Percentiles rank a stretch among this genome's conserved stretches.
These are phyloP conservation scores for Mycena belliarum DNA, from an alignment of 768 basidiomycete genomes.

Conservation along the genomic window DNA sequence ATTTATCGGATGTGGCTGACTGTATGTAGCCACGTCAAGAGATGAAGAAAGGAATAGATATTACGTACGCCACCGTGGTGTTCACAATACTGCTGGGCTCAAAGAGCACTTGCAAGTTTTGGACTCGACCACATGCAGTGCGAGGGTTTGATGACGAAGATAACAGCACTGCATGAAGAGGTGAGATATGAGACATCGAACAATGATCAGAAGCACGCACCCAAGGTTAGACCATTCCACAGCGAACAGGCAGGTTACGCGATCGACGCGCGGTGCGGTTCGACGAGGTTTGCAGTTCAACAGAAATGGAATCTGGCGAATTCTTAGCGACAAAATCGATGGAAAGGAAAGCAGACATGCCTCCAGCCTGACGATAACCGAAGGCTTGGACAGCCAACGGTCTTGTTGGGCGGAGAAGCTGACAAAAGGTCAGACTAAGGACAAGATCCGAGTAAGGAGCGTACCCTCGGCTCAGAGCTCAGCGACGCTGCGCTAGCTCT, in stretches of 20 bases:
- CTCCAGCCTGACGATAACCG: background rate
- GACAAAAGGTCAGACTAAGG: background rate
- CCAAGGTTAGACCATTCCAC: background rate
- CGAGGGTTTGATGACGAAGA: background rate
- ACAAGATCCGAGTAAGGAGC: background rate
- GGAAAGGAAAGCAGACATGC: background rate
- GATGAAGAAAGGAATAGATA: background rate
- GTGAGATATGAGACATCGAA: background rate
- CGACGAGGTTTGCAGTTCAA: too few relatives aligned
- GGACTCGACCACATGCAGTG: background rate
- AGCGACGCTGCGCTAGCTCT: too few relatives aligned
- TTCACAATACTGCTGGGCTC: background rate
- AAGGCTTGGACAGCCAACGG: too few relatives aligned
- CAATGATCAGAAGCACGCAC: background rate
- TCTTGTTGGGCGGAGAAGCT: background rate
- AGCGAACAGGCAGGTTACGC: background rate
- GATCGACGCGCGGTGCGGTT: too few relatives aligned
- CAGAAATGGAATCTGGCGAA: background rate
- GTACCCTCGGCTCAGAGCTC: background rate
- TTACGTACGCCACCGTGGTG: background rate
- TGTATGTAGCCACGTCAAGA: background rate
- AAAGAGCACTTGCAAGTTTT: background rate
- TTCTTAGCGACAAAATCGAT: background rate
- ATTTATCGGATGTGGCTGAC: constrained; percentile 6
- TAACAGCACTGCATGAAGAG: background rate